phyloP scores from a whole-genome alignment of 495 filamentous ascomycete species.

The Penicillium tannophilum region DNA sequence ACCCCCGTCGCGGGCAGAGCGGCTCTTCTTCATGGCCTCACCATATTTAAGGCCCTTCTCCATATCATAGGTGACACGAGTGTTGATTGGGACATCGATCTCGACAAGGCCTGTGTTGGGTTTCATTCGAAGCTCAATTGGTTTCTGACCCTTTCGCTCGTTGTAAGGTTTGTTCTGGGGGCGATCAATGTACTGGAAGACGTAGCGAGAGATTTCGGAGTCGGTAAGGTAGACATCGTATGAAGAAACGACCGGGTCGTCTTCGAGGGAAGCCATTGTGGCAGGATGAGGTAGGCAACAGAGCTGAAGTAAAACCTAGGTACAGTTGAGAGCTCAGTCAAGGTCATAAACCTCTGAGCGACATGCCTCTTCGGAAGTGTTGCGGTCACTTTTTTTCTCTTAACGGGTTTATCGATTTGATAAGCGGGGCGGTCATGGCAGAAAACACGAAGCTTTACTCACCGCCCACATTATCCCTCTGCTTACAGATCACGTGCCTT shows the following conservation, averaged over 20 bases:
- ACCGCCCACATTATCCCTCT: not conserved
- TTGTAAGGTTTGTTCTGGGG: constrained; percentile 57
- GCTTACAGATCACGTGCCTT: not conserved
- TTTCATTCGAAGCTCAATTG: constrained; percentile 66
- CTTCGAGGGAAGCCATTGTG: constrained; percentile 33
- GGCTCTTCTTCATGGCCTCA: constrained; percentile 61
- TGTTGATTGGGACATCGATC: constrained; percentile 69
- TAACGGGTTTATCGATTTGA: constrained; percentile 8
- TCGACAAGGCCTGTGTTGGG: constrained; percentile 69
- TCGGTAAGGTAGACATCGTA: constrained; percentile 65
- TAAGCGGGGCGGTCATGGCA: constrained; percentile 22
- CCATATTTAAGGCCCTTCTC: constrained; percentile 67
- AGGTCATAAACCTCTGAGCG: not conserved
- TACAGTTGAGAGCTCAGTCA: not conserved
- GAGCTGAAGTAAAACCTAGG: not conserved
- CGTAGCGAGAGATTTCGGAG: constrained; percentile 52
- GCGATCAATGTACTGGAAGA: constrained; percentile 71
- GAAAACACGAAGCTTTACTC: constrained; percentile 13
- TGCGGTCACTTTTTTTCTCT: constrained; percentile 11
- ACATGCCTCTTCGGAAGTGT: not conserved
- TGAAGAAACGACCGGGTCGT: constrained; percentile 58
- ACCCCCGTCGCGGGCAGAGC: constrained; percentile 55
- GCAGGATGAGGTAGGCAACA: not conserved
- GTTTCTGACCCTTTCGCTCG: constrained; percentile 52
- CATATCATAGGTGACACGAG: constrained; percentile 62